Percentiles rank a stretch among this genome's conserved stretches.
These are phyloP conservation scores for Tetraselmis striata DNA, from an alignment of 139 green algal species.

Conservation along the genomic window DNA sequence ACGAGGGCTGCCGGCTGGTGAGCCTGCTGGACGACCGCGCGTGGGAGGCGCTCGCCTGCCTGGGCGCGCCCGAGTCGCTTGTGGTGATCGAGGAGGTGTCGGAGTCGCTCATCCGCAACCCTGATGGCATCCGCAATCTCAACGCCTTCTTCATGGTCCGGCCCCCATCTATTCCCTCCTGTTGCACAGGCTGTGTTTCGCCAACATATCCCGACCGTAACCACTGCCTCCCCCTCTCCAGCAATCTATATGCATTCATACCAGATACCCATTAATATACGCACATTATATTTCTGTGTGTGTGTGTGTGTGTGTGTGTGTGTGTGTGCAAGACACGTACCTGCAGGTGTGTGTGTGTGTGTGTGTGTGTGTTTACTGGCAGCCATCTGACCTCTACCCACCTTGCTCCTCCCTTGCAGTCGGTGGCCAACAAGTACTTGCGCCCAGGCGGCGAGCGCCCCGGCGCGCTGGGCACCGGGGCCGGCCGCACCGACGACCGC, in stretches of 20 bases:
- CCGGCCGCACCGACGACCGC: not conserved
- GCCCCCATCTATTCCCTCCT: too few relatives aligned
- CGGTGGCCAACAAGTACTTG: not conserved
- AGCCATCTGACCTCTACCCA: not conserved
- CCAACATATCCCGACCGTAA: too few relatives aligned
- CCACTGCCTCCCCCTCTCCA: too few relatives aligned
- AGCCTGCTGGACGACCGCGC: constrained; percentile 42
- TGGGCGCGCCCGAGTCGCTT: constrained; percentile 17
- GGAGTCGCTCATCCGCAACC: constrained; percentile 16
- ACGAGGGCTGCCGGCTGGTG: constrained; percentile 49
- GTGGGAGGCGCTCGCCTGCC: constrained; percentile 26
- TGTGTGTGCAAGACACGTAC: not conserved
- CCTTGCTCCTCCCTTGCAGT: not conserved
- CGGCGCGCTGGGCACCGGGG: constrained; percentile 1
- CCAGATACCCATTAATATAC: not conserved
- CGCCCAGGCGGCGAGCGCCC: not conserved
- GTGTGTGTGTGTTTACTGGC: not conserved
- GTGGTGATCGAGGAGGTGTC: constrained; percentile 30
- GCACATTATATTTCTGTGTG: not conserved
- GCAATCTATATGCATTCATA: not conserved
- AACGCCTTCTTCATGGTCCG: constrained; percentile 44
- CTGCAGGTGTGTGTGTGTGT: not conserved
- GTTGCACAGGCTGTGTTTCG: too few relatives aligned
- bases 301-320: not conserved
- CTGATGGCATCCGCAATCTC: constrained; percentile 28